Conservation (phyloP, 148 eudicot species). For the Oxyria digyna region DNA sequence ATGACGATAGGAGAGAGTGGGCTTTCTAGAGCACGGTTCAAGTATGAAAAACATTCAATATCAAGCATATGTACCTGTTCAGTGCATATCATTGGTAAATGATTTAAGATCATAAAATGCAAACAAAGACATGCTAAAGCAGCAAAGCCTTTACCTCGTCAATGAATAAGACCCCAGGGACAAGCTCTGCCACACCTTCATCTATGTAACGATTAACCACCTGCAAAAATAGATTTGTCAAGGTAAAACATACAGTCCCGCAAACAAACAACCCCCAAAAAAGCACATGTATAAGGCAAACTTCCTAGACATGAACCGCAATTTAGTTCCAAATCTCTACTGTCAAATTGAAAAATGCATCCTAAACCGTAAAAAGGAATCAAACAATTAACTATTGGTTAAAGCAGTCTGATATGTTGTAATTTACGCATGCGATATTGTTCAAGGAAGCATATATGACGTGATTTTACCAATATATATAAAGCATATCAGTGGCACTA, state of each 20-base stretch:
- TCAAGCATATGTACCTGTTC: slow-evolving; percentile 96
- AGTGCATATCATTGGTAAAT: background rate
- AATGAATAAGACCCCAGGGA: slow-evolving; percentile 91
- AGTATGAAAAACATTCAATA: slow-evolving; percentile 91
- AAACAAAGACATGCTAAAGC: slow-evolving; percentile 4
- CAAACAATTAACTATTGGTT: no score
- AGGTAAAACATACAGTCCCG: background rate
- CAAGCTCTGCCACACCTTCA: slow-evolving; percentile 95
- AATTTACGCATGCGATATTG: background rate
- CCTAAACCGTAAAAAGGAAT: no score
- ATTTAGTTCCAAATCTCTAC: background rate
- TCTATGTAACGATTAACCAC: slow-evolving; percentile 94
- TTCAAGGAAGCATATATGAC: background rate
- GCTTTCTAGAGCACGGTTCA: slow-evolving; percentile 93
- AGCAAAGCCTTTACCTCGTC: slow-evolving; percentile 55
- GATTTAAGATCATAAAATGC: background rate
- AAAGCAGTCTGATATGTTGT: background rate
- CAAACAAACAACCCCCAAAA: background rate
- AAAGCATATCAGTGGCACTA: background rate
- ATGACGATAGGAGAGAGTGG: slow-evolving; percentile 90
- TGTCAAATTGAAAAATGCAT: background rate
- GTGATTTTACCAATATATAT: background rate
- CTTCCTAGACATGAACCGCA: background rate
- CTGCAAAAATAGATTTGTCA: slow-evolving; percentile 23
- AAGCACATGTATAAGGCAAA: background rate